Percentiles rank a stretch among this genome's conserved stretches.
phyloP scores from a whole-genome alignment of 345 rosid species.

The Limnanthes douglasii region DNA sequence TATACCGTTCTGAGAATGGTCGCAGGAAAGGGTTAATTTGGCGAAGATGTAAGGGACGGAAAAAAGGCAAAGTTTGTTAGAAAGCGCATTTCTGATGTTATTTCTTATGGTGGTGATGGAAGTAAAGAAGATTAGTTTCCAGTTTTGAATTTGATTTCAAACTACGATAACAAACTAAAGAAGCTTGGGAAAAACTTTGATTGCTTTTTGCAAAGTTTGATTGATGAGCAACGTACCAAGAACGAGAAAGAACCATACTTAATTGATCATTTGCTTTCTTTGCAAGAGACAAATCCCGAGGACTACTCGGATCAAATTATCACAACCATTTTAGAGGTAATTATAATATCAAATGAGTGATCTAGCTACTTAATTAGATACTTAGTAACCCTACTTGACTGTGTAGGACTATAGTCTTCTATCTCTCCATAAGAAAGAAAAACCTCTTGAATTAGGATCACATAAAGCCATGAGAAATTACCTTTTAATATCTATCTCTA shows the following conservation, averaged over 20 bases:
- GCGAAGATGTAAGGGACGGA: slow-evolving; percentile 12
- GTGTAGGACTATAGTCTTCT: no score
- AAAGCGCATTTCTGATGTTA: slow-evolving; percentile 11
- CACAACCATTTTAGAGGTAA: slow-evolving; percentile 21
- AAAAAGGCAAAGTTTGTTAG: slow-evolving; percentile 18
- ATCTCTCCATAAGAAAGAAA: no score
- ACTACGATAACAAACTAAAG: not conserved
- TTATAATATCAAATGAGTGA: no score
- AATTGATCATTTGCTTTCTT: slow-evolving; percentile 19
- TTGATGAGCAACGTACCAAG: slow-evolving; percentile 17
- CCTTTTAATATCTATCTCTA: no score
- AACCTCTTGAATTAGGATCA: no score
- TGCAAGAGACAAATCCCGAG: slow-evolving; percentile 24
- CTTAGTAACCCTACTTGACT: not conserved
- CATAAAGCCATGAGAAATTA: no score
- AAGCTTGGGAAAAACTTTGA: slow-evolving; percentile 17
- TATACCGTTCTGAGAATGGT: slow-evolving; percentile 19
- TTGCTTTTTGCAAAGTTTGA: slow-evolving; percentile 17
- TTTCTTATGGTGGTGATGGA: slow-evolving; percentile 7
- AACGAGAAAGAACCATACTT: slow-evolving; percentile 14
- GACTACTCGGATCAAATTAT: slow-evolving; percentile 21
- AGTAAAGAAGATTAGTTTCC: slow-evolving; percentile 25
- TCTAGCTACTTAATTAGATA: not conserved
- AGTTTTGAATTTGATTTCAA: slow-evolving; percentile 5
- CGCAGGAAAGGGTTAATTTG: slow-evolving; percentile 15